Conservation (phyloP, 1,139 yeast genomes). For the Debaryomyces udenii region DNA sequence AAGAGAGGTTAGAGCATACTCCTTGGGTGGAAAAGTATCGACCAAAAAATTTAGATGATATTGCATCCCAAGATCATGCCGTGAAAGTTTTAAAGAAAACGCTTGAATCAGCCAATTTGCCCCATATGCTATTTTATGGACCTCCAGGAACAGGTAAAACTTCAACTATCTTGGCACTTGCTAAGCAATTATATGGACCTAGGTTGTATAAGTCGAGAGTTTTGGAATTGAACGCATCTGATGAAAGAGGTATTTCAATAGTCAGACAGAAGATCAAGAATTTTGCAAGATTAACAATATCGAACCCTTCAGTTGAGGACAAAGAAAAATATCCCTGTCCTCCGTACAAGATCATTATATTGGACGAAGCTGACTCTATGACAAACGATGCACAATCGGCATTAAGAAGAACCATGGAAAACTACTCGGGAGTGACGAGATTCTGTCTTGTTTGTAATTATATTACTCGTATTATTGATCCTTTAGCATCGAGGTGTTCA, state of each 20-base stretch:
- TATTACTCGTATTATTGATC: slow-evolving; percentile 94
- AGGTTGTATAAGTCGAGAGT: slow-evolving; percentile 72
- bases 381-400: slow-evolving; percentile 98
- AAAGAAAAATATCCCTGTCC: slow-evolving; percentile 85
- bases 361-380: slow-evolving; percentile 98
- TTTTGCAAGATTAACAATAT: slow-evolving; percentile 85
- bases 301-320: slow-evolving; percentile 75
- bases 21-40: slow-evolving; percentile 87
- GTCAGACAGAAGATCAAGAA: slow-evolving; percentile 91
- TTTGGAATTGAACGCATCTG: slow-evolving; percentile 91
- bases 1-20: slow-evolving; percentile 53
- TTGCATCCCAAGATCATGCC: slow-evolving; percentile 91
- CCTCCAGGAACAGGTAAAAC: slow-evolving; percentile 99
- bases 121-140: slow-evolving; percentile 95
- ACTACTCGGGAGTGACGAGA: slow-evolving; percentile 85
- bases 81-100: slow-evolving; percentile 83
- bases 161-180: slow-evolving; percentile 85
- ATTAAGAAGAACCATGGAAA: slow-evolving; percentile 94
- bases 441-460: slow-evolving; percentile 94
- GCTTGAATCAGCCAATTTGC: slow-evolving; percentile 77
- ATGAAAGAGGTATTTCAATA: slow-evolving; percentile 93
- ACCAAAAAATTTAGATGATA: slow-evolving; percentile 82
- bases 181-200: slow-evolving; percentile 81
- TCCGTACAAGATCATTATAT: slow-evolving; percentile 81
- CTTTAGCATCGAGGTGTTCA: slow-evolving; percentile 93